phyloP scores from a whole-genome alignment of 495 filamentous ascomycete genomes.

The Halenospora varia region DNA sequence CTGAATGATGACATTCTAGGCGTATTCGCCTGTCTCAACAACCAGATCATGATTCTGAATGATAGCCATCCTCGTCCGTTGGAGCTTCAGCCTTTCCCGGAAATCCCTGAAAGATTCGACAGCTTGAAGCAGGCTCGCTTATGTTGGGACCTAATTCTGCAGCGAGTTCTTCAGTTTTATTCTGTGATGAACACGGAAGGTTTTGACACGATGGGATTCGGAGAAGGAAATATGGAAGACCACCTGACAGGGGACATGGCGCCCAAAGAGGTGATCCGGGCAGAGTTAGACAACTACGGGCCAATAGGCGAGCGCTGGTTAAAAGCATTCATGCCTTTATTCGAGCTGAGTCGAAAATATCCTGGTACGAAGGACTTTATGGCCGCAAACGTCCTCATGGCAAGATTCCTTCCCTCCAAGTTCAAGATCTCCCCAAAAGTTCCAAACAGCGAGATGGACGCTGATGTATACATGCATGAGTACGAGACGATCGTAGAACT shows the following conservation, averaged over 20 bases:
- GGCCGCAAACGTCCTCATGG: background rate
- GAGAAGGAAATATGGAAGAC: background rate
- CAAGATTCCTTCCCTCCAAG: background rate
- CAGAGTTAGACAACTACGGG: background rate
- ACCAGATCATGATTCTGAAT: background rate
- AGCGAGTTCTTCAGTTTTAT: background rate
- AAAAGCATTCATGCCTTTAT: background rate
- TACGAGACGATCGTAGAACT: background rate
- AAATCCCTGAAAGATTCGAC: background rate
- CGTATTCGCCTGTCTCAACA: background rate
- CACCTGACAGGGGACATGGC: background rate
- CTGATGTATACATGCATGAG: background rate
- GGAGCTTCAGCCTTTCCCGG: background rate
- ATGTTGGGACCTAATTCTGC: constrained; percentile 4
- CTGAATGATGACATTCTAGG: background rate
- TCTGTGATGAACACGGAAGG: background rate
- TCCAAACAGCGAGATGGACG: background rate
- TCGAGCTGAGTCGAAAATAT: background rate
- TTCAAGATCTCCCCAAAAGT: background rate
- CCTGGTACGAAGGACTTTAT: constrained; percentile 2
- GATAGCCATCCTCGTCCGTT: background rate
- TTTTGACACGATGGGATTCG: background rate
- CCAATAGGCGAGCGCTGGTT: background rate
- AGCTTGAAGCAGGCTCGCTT: background rate
- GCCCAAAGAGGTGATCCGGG: background rate